Evolutionary conservation across 2,329 filamentous ascomycete genomes (phyloP), one percentile per base, ranked within the genome.

Genomic region (Shiraia bambusicola): DNA sequence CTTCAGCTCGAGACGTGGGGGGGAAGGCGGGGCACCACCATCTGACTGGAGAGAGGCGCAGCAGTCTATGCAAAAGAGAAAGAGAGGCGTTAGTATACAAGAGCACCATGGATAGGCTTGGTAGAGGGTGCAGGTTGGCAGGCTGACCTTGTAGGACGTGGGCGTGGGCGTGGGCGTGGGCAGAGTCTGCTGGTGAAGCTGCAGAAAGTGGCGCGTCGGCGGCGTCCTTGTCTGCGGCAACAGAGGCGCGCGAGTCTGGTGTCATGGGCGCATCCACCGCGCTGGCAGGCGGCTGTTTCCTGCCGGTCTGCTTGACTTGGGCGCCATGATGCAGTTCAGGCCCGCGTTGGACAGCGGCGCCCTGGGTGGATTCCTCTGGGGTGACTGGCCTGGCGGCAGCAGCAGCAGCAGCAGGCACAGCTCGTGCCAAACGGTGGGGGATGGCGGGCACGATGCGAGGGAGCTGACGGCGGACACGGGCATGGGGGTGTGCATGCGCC

Each of bases 391-490:
- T 52, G 13, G 54, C 54, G 14, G 56, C 40, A 11, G 55, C 19
- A 4, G 19, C 52, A n/a, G 54, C 54, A 15, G 56, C 40, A 11
- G 55, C 19, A 4, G 19, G 56, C 22, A 47, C 45, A 11, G 59
- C 42, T 7, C 59, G 60, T 6, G 63, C 59, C 30, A 69, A 52
- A n/a, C 65, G 57, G 34, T 63, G 59, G 3, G 67, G 67, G 14
- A 70, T 58, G 30, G 65, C 67, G 16, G 67, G 67, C 29, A 69
- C 56, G 33, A 70, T 67, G 55, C 66, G 66, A 46, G 57, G 49
- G 13, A 50, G 39, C 9, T 52, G 50, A 39, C 51, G 61, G 45
- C 59, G 59, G 35, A 51, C 41, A 47, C 56, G 54, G 35, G 52
- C 41, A 47, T 56, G 54, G 49, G 45, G 58, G 44, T 61, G 58